Evolutionary conservation across 1,139 yeast species (phyloP).

Genomic region (Suhomyces bribrorum): DNA sequence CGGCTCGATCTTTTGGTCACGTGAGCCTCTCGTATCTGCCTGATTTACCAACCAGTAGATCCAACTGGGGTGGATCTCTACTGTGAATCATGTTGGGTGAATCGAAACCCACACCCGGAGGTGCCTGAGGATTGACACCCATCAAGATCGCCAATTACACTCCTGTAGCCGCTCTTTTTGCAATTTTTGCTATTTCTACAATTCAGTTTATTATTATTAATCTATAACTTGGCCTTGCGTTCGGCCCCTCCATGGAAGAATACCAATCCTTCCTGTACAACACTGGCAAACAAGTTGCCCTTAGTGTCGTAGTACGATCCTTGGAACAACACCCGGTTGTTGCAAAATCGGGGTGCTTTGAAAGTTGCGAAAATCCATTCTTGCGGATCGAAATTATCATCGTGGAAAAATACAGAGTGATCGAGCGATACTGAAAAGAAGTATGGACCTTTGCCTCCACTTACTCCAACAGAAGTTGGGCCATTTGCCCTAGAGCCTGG

Average conservation of each 20-base stretch:
- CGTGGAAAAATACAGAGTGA: slow-evolving; percentile 46
- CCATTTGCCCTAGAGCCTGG: slow-evolving; percentile 5
- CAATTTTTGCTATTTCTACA: neutral
- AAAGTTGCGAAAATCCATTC: slow-evolving; percentile 41
- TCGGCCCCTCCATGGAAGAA: slow-evolving; percentile 34
- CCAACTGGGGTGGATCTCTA: no score
- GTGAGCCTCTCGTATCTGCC: no score
- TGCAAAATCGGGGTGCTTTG: slow-evolving; percentile 37
- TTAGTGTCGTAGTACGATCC: slow-evolving; percentile 37
- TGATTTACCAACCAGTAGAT: no score
- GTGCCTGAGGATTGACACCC: no score
- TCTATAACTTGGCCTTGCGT: slow-evolving; percentile 28
- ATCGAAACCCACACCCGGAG: no score
- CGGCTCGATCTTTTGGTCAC: no score
- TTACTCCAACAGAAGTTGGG: slow-evolving; percentile 8
- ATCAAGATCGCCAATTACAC: no score
- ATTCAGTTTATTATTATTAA: neutral
- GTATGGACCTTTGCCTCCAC: slow-evolving; percentile 24
- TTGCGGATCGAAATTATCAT: slow-evolving; percentile 44
- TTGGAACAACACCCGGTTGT: slow-evolving; percentile 40
- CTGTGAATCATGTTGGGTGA: no score
- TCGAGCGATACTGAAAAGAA: slow-evolving; percentile 46
- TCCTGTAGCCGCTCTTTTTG: no score
- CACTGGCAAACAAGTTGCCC: slow-evolving; percentile 41
- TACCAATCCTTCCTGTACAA: slow-evolving; percentile 46